These are phyloP conservation scores for Trichoderma cornu-damae DNA, from an alignment of 2,329 filamentous ascomycete genomes.

Conservation along the genomic window DNA sequence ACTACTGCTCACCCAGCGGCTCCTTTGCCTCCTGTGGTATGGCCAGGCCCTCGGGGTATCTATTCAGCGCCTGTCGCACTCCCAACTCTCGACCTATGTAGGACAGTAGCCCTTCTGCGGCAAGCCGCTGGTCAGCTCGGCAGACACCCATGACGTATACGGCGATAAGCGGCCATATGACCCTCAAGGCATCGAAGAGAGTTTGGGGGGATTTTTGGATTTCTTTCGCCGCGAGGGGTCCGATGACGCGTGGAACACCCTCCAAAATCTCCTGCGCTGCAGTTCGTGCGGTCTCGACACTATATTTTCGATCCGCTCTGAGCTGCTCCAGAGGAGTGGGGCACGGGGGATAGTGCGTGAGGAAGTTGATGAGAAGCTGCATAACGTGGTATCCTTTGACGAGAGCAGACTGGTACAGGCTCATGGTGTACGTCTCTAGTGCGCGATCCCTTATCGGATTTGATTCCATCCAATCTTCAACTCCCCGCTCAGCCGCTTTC, in stretches of 20 bases:
- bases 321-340: conserved; percentile 26
- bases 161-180: conserved; percentile 36
- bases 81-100: conserved; percentile 36
- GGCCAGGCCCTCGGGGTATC: conserved; percentile 19
- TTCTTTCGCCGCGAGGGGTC: conserved; percentile 22
- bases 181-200: conserved; percentile 35
- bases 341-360: conserved; percentile 30
- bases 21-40: conserved; percentile 28
- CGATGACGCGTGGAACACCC: conserved; percentile 26
- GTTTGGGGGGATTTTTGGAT: conserved; percentile 30
- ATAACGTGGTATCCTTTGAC: conserved; percentile 35
- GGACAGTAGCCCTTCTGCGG: conserved; percentile 27
- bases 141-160: conserved; percentile 30
- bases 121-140: conserved; percentile 27
- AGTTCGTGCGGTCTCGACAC: conserved; percentile 26
- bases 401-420: conserved; percentile 30
- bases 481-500: conserved; percentile 25
- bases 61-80: conserved; percentile 34
- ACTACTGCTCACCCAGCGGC: conserved; percentile 21
- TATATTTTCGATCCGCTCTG: conserved; percentile 27
- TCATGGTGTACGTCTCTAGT: conserved; percentile 31
- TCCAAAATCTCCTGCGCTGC: conserved; percentile 30
- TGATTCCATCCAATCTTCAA: conserved; percentile 21
- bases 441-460: conserved; percentile 16
- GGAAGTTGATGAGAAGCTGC: conserved; percentile 32